phyloP scores from a whole-genome alignment of 495 filamentous ascomycete species.

The Lepraria neglecta region DNA sequence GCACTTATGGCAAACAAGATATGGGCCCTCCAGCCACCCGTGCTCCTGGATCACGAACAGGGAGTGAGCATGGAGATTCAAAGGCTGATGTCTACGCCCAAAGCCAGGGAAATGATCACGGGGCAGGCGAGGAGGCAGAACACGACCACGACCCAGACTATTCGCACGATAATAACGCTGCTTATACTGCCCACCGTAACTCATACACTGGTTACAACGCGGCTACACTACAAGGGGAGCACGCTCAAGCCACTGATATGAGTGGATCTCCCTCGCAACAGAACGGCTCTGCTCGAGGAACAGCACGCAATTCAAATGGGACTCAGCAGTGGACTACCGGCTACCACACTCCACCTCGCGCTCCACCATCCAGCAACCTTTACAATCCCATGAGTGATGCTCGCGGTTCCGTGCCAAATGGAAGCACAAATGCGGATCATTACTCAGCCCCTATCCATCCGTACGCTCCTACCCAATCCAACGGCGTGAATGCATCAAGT shows the following conservation, averaged over 20 bases:
- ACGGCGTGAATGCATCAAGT: constrained; percentile 57
- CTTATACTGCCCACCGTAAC: constrained; percentile 60
- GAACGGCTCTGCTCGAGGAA: constrained; percentile 77
- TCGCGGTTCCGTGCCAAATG: constrained; percentile 60
- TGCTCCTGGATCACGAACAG: constrained; percentile 45
- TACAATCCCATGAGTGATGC: constrained; percentile 90
- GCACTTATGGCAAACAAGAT: constrained; percentile 75
- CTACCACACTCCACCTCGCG: constrained; percentile 75
- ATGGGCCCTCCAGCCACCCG: constrained; percentile 82
- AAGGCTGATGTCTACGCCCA: constrained; percentile 62
- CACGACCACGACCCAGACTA: constrained; percentile 78
- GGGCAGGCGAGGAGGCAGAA: constrained; percentile 61
- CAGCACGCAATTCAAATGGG: constrained; percentile 61
- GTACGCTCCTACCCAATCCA: constrained; percentile 51
- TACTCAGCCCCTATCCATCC: constrained; percentile 60
- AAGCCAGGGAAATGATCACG: constrained; percentile 46
- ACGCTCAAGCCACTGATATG: constrained; percentile 79
- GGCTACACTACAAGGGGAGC: constrained; percentile 62
- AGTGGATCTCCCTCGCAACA: constrained; percentile 80
- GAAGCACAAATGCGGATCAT: constrained; percentile 53
- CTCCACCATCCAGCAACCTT: constrained; percentile 64
- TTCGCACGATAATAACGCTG: constrained; percentile 58
- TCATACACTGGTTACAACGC: constrained; percentile 66
- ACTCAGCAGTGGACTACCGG: constrained; percentile 67
- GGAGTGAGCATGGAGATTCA: constrained; percentile 57